Base-by-base conservation (phyloP, 2,329 filamentous ascomycete genomes). In the Botrytis medusae region DNA sequence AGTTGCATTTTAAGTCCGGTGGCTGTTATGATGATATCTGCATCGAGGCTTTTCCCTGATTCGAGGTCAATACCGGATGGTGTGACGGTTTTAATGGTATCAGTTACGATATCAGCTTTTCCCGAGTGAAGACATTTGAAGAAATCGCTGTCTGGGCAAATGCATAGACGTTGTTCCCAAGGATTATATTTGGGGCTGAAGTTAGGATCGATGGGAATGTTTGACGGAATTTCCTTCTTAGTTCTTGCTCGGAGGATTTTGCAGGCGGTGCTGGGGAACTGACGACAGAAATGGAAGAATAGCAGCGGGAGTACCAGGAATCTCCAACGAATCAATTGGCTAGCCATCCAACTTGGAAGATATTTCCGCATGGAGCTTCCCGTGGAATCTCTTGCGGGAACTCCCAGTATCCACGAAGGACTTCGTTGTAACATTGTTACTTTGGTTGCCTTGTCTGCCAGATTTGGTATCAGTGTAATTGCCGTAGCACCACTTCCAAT, bases 391-490 rank as follows among this genome's bases (percentile, higher is more conserved):
- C 22, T 18, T 32, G 0, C 88, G 76, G 12, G 70, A 42, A 69
- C 20, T 10, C 87, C 83, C 60, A 91, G 76, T 68, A 94, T 86
- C 78, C 92, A 94, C 0, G 86, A 87, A 0, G 93, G 93, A 65
- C 90, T 93, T 72, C 93, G 89, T 83, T 97, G 93, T 4, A 97
- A 85, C 88, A 95, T 93, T 1, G 92, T 95, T 51, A 94, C 89
- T 34, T 88, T 87, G 10, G 82, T 82, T 6, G 92, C 92, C 51
- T 86, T 87, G 59, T 91, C 83, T 0, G 89, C 88, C 64, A 97
- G 82, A 65, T 85, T 87, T 0, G 93, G 93, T 2, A 96, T 81
- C 1, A 97, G 84, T 0, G 93, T 96, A 63, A 95, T 82, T 10
- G 93, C 91, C 0, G 93, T 97, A 3, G 93, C 93, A 10, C 93